phyloP scores from a whole-genome alignment of 768 basidiomycete species.

The Tremella fuciformis region DNA sequence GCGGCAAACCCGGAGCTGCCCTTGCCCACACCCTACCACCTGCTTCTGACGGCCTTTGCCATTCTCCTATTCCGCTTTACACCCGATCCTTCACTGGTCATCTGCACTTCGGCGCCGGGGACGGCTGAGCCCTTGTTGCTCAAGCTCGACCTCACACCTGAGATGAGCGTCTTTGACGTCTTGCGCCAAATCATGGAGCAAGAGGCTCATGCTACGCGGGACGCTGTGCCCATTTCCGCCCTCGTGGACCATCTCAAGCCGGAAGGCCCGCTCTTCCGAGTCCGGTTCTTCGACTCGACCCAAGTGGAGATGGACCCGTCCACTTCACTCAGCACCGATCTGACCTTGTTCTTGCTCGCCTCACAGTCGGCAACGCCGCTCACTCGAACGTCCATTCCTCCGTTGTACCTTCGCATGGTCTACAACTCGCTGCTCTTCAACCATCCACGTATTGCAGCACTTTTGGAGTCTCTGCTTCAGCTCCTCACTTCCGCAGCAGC shows the following conservation, averaged over 20 bases:
- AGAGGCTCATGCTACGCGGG: conserved; percentile 75
- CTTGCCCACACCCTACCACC: conserved; percentile 75
- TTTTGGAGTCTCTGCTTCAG: conserved; percentile 80
- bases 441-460: conserved; percentile 66
- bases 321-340: conserved; percentile 82
- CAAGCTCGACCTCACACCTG: conserved; percentile 74
- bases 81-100: conserved; percentile 87
- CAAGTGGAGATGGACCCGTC: conserved; percentile 36
- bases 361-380: conserved; percentile 58
- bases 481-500: conserved; percentile 62
- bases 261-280: conserved; percentile 68
- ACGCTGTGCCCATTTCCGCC: conserved; percentile 75
- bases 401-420: conserved; percentile 72
- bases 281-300: conserved; percentile 84
- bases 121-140: conserved; percentile 74
- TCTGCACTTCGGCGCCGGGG: conserved; percentile 72
- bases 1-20: conserved; percentile 32
- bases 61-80: conserved; percentile 91
- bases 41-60: conserved; percentile 86
- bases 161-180: conserved; percentile 84
- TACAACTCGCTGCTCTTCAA: conserved; percentile 97
- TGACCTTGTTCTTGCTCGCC: conserved; percentile 73
- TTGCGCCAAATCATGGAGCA: conserved; percentile 79
- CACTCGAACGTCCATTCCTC: conserved; percentile 65
- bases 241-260: conserved; percentile 64